Evolutionary conservation across 1,284 basidiomycete genomes (phyloP), one percentile per base, ranked within the genome.

Genomic region (Trametes versicolor): DNA sequence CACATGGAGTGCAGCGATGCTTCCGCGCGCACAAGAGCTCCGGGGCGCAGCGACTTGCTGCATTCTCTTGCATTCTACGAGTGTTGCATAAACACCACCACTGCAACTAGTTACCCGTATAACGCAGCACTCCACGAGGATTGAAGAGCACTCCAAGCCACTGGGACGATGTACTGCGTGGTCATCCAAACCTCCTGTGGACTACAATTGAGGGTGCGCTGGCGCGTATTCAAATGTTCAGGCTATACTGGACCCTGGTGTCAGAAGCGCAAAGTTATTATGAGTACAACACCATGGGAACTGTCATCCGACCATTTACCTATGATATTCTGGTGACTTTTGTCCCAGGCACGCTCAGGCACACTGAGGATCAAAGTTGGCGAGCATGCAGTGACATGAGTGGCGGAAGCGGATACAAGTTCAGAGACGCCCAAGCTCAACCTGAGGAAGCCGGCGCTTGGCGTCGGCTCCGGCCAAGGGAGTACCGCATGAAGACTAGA

Each of bases 381-480:
- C 43, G n/a, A 25, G 6, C 4, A 4, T 47, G 3, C n/a, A 5
- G 19, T 3, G 7, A 13, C 5, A 25, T 25, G 15, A 25, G 32
- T 23, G 52, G 34, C 39, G 39, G 39, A 41, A 56, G 51, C 59
- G 59, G 51, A 49, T 34, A 41, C 58, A 51, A 52, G 32, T 19
- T 32, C 10, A 51, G 15, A n/a, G 27, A 51, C 58, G 58, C 50
- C 45, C 29, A 32, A 39, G 19, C 21, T 13, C 7, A 17, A 13
- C 29, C 48, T 4, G 4, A 4, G 25, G 4, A 32, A 29, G 48
- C 43, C 3, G n/a, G n/a, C n/a, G n/a, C n/a, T 25, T 9, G 7
- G 23, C 23, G 43, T 21, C 19, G n/a, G n/a, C n/a, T n/a, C n/a
- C n/a, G n/a, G n/a, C 43, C 23, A 5, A 21, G 49, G 29, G 49